Percentiles rank a stretch among this genome's conserved stretches.
Evolutionary conservation across 768 basidiomycete genomes (phyloP).

Genomic region (Candolleomyces aberdarensis): DNA sequence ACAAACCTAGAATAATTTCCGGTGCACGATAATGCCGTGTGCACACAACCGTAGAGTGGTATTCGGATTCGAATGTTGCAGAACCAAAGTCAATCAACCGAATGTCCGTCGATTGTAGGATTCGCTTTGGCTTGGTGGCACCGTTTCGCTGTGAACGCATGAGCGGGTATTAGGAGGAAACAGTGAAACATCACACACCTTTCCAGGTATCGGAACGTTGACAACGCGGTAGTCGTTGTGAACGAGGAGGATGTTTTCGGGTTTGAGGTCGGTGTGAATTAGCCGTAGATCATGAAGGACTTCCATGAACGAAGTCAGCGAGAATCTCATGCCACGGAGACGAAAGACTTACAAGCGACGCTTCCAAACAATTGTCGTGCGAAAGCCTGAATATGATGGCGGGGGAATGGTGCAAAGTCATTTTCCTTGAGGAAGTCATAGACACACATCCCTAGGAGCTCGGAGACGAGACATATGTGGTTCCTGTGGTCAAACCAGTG

Average conservation of each 20-base stretch:
- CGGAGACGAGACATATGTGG: conserved; percentile 96
- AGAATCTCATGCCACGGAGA: conserved; percentile 8
- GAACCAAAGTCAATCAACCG: conserved; percentile 98
- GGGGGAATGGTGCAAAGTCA: conserved; percentile 93
- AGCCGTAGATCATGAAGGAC: conserved; percentile 89
- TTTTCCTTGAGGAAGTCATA: conserved; percentile 99
- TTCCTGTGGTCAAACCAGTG: conserved; percentile 96
- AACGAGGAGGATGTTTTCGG: conserved; percentile 96
- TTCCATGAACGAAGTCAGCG: conserved; percentile 29
- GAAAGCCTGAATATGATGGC: conserved; percentile 94
- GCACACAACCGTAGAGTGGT: conserved; percentile 96
- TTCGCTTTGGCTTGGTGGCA: conserved; percentile 65
- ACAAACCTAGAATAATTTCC: conserved; percentile 91
- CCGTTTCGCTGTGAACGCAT: conserved; percentile 51
- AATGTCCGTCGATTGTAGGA: conserved; percentile 86
- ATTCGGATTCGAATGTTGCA: conserved; percentile 96
- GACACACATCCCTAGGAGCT: conserved; percentile 94
- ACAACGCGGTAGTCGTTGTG: conserved; percentile 71
- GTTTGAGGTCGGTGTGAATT: conserved; percentile 98
- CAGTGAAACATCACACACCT: conserved; percentile 40
- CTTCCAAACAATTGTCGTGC: conserved; percentile 88
- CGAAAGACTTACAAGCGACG: conserved; percentile 76
- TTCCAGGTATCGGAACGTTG: conserved; percentile 59
- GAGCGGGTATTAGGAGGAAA: conserved; percentile 11
- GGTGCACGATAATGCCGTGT: conserved; percentile 98